Base-by-base conservation (phyloP, 495 filamentous ascomycete genomes). In the Penicillium simplicissimum region DNA sequence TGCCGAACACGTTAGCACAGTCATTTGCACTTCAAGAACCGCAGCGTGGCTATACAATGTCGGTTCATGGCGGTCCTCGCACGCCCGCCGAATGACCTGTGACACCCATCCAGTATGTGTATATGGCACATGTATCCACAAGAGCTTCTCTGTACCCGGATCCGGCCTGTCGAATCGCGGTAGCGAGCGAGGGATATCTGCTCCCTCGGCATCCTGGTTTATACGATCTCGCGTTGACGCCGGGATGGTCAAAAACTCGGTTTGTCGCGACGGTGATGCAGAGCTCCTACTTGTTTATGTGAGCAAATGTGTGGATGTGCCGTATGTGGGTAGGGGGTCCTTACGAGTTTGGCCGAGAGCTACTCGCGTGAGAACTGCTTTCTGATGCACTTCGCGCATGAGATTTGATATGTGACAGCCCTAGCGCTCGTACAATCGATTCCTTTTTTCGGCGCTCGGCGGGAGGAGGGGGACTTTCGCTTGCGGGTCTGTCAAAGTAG, bases 51-150 rank as follows among this genome's bases (percentile, higher is more conserved):
- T 43, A 43, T 63, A 77, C 76, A 75, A 72, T 28, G 65, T 59
- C 8, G 69, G 54, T 1, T 68, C 70, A 62, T 67, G 76, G 62
- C 69, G 59, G 37, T 67, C 70, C n/a, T 66, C 51, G 33, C 63
- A 67, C 4, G 64, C 63, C 6, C 60, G 65, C 0, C 64, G 59
- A 7, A 72, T 69, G 14, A 72, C 59, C 21, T 61, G 66, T 25
- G 82, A 84, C 13, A 89, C 87, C 87, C 87, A 90, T 8, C 81
- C 79, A 3, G 87, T 82, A 68, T 89, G 85, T 4, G 83, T 89
- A 60, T 82, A 89, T 0, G 86, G 86, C 31, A 88, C 70, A 66
- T 90, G 87, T 38, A 88, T 82, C 87, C 87, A 90, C 56, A 84
- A 78, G 37, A 89, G 80, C 65, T 86, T 76, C 54, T 81, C 77